phyloP scores from a whole-genome alignment of 164 flowering plant genomes.

The Dillenia turbinata region DNA sequence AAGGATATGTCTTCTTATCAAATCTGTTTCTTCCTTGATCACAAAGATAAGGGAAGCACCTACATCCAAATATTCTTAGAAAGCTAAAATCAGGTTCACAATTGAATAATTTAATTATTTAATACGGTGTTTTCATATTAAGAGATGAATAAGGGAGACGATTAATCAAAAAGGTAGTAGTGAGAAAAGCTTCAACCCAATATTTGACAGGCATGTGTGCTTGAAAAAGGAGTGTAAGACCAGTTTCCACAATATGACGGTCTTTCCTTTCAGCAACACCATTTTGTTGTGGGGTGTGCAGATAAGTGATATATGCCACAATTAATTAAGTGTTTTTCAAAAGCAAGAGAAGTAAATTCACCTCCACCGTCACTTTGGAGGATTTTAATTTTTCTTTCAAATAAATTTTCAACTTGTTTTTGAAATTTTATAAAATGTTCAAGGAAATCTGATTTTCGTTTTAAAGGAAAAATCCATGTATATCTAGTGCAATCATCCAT shows the following conservation, averaged over 20 bases:
- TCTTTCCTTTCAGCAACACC: too few species aligned
- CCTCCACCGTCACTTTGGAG: too few species aligned
- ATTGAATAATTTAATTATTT: too few species aligned
- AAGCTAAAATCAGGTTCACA: neutral
- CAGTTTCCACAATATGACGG: neutral
- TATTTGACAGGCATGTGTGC: neutral
- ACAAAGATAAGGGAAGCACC: neutral
- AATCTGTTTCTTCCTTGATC: neutral
- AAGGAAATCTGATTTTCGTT: too few species aligned
- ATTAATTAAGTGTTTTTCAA: too few species aligned
- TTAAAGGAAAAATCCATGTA: too few species aligned
- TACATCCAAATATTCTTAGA: neutral
- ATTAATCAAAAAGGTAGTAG: neutral
- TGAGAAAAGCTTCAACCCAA: neutral
- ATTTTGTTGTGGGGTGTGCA: neutral
- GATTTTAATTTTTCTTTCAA: too few species aligned
- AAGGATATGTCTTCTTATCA: neutral
- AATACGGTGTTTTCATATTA: neutral
- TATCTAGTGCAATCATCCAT: too few species aligned
- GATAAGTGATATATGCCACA: neutral
- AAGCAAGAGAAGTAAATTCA: too few species aligned
- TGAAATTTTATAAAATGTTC: too few species aligned
- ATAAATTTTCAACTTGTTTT: too few species aligned
- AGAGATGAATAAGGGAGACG: neutral
- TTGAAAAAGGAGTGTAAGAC: neutral